Conservation (phyloP, 225 moss, liverwort and hornwort species). For the Physcomitrellopsis africana region DNA sequence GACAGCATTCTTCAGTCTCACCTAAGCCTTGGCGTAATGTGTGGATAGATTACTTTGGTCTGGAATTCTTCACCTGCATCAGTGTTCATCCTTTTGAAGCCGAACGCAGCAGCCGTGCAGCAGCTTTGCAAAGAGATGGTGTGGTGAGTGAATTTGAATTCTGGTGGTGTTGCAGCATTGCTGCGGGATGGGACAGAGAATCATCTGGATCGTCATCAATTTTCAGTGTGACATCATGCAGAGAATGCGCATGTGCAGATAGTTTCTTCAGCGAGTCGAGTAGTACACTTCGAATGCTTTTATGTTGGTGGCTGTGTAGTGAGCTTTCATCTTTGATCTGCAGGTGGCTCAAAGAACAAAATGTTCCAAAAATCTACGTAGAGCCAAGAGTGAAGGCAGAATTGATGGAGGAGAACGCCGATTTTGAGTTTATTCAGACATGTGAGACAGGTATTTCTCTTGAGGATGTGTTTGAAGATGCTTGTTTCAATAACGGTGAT, state of each 20-base stretch:
- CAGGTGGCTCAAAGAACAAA: conserved; percentile 89
- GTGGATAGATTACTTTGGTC: conserved; percentile 74
- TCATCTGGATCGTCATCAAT: not conserved
- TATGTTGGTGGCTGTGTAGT: conserved; percentile 26
- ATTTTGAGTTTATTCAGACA: conserved; percentile 66
- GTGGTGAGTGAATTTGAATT: conserved; percentile 53
- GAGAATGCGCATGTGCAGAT: conserved; percentile 1
- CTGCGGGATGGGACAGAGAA: not conserved
- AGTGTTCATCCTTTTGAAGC: conserved; percentile 82
- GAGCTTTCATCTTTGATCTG: conserved; percentile 24
- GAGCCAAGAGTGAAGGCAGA: conserved; percentile 73
- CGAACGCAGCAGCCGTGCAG: conserved; percentile 66
- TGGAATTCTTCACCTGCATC: conserved; percentile 88
- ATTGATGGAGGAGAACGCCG: conserved; percentile 60
- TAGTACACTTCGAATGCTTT: conserved; percentile 9
- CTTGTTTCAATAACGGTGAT: not conserved
- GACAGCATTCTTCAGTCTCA: conserved; percentile 21
- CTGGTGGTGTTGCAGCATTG: conserved; percentile 20
- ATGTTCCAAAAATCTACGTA: conserved; percentile 58
- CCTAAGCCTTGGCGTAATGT: conserved; percentile 5
- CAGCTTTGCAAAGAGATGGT: conserved; percentile 83
- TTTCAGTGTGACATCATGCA: not conserved
- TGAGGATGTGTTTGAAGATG: conserved; percentile 3
- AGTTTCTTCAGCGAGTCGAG: conserved; percentile 19
- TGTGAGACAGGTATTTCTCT: conserved; percentile 57